Evolutionary conservation across 1,139 yeast genomes (phyloP), one percentile per base, ranked within the genome.

Genomic region (Debaryomycetaceae sp.): DNA sequence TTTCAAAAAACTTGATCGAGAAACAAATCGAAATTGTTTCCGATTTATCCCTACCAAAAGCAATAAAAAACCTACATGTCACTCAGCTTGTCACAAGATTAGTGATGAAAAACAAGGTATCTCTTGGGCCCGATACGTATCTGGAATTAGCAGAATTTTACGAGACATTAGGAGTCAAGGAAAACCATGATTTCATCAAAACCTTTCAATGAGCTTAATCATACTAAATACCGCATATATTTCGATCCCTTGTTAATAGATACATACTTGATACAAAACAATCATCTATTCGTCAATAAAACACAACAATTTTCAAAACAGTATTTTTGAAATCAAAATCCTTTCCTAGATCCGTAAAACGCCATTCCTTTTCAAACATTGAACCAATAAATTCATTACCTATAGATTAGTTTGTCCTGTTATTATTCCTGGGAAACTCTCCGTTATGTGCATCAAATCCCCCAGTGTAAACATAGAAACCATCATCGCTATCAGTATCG

Each of bases 401-500:
- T n/a, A n/a, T n/a, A n/a, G n/a, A n/a, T n/a, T n/a, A n/a, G n/a
- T n/a, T n/a, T n/a, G n/a, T n/a, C n/a, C n/a, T n/a, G 26, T 22
- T 22, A 8, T 8, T 22, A 11, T 8, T 8, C 11, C 11, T 22
- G 7, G 26, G 11, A 22, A 22, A 22, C 11, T 22, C 26, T 22
- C 26, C 26, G 11, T 8, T 11, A 38, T 22, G 7, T 8, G 26
- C 54, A 48, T 62, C 59, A 44, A 70, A 70, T n/a, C 75, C 76
- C 45, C 70, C 67, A 4, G 78, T 67, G 45, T 67, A 71, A 7
- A 70, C 73, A 45, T 60, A 67, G 40, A 72, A 70, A 7, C 77
- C 77, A 45, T 70, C 76, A 40, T 72, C 78, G 47, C 76, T 70
- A 6, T 56, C 66, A 13, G 59, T 49, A 38, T 68, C 75, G 36